These are phyloP conservation scores for Pycnococcus provasolii DNA, from an alignment of 139 green algal genomes.

Conservation along the genomic window DNA sequence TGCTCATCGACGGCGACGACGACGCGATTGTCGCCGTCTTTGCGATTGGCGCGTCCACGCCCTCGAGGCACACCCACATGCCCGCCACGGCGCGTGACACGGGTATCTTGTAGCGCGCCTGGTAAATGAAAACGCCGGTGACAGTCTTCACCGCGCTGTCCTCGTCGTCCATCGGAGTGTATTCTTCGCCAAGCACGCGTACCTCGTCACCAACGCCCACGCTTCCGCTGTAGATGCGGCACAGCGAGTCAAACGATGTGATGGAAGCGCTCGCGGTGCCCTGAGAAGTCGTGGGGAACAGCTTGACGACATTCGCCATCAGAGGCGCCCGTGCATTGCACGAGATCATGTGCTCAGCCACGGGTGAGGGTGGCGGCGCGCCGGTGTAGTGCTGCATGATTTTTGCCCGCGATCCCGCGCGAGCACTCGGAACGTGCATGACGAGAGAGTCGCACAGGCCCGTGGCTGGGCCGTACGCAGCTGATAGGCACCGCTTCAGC, in stretches of 20 bases:
- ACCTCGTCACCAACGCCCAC: constrained; percentile 71
- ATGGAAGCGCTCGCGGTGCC: constrained; percentile 35
- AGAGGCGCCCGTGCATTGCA: constrained; percentile 77
- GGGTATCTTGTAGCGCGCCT: constrained; percentile 72
- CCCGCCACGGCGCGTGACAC: constrained; percentile 58
- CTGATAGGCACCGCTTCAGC: constrained; percentile 27
- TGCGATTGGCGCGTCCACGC: constrained; percentile 76
- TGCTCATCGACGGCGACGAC: constrained; percentile 37
- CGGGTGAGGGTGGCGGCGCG: not conserved
- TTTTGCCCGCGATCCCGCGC: constrained; percentile 56
- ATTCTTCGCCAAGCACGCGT: constrained; percentile 57
- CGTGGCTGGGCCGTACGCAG: constrained; percentile 57
- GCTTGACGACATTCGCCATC: constrained; percentile 83
- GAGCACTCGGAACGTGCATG: constrained; percentile 62
- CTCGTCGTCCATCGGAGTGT: constrained; percentile 95
- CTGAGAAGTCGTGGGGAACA: constrained; percentile 61
- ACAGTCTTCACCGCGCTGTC: constrained; percentile 62
- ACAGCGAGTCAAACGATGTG: constrained; percentile 79
- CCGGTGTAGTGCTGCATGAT: constrained; percentile 60
- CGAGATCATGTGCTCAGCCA: constrained; percentile 53
- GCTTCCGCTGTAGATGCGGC: constrained; percentile 78
- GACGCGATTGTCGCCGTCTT: constrained; percentile 85
- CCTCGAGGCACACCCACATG: constrained; percentile 72
- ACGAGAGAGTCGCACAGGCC: constrained; percentile 88
- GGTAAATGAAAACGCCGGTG: constrained; percentile 38